phyloP scores from a whole-genome alignment of 2,329 filamentous ascomycete genomes.

The Verticillium dahliae region DNA sequence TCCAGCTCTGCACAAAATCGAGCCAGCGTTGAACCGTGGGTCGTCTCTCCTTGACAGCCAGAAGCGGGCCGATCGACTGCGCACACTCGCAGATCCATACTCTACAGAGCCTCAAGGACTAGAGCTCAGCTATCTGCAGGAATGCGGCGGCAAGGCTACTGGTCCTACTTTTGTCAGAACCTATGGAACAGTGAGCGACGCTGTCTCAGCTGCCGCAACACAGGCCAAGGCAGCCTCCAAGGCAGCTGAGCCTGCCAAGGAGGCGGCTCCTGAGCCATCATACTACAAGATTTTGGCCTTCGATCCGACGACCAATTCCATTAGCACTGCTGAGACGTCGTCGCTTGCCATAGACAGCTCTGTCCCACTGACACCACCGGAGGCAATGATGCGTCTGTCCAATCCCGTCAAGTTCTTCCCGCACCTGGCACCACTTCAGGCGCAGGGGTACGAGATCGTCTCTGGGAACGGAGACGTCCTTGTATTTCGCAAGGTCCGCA shows the following conservation, averaged over 20 bases:
- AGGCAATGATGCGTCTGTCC: conserved; percentile 53
- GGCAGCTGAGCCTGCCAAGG: background rate
- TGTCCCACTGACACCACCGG: conserved; percentile 48
- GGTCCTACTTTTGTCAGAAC: conserved; percentile 28
- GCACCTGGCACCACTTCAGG: conserved; percentile 51
- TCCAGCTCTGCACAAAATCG: conserved; percentile 13
- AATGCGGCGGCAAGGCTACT: conserved; percentile 27
- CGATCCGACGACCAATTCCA: conserved; percentile 49
- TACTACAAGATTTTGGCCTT: conserved; percentile 63
- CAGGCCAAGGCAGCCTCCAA: background rate
- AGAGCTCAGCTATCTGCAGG: conserved; percentile 39
- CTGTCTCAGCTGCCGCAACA: conserved; percentile 3
- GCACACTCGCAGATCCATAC: conserved; percentile 27
- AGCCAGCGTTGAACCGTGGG: conserved; percentile 22
- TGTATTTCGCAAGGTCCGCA: conserved; percentile 56
- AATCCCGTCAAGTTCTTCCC: conserved; percentile 61
- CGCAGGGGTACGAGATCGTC: conserved; percentile 60
- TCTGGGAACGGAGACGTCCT: conserved; percentile 57
- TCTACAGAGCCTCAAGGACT: conserved; percentile 40
- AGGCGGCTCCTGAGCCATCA: conserved; percentile 10
- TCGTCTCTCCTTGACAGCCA: conserved; percentile 2
- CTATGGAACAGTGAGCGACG: conserved; percentile 15
- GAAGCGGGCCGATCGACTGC: conserved; percentile 5
- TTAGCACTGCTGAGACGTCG: conserved; percentile 54
- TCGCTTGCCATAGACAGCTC: conserved; percentile 44